Base-by-base conservation (phyloP, 331 rosid species). In the Rhamnella rubrinervis region DNA sequence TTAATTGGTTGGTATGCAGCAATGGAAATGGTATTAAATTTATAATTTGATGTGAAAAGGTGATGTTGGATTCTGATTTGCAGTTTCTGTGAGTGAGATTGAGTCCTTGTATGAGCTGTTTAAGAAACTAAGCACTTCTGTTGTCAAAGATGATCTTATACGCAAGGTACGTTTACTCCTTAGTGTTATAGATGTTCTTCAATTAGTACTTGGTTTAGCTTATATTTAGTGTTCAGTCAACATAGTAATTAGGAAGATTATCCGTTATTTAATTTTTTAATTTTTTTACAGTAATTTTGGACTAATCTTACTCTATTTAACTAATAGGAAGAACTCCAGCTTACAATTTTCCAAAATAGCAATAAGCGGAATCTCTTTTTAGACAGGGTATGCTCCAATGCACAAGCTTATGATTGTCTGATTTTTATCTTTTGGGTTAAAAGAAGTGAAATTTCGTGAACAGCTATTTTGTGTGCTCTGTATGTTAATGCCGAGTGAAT, bases 321-420 rank as follows among this genome's bases (percentile, higher is more conserved):
- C 49, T 6, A 20, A 16, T 19, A 75, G 66, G 71, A 55, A 61
- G 80, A 68, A 40, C 70, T 75, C 39, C 71, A 55, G 70, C 75
- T 75, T 53, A 75, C 71, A 15, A 41, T 37, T 68, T 60, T 63
- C 40, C 72, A 69, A 61, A 62, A 55, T 47, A 38, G 17, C 50
- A 56, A 56, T 21, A 38, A 41, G 25, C 35, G 57, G 65, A 68
- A 68, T 65, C 71, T 75, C 53, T 75, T 75, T 46, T 62, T 68
- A 19, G 71, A 44, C 65, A 62, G 66, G 75, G 80, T 68, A 75
- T 41, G 58, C 20, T 4, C 6, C 64, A 12, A 59, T 59, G 6
- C 51, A 46, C 51, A 46, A 46, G 16, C 16, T 47, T 47, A 11
- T 47, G 52, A 4, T 47, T 47, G 52, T 16, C 52, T 59, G 20